Base-by-base conservation (phyloP, 768 basidiomycete species). In the Hygrophorus russula region DNA sequence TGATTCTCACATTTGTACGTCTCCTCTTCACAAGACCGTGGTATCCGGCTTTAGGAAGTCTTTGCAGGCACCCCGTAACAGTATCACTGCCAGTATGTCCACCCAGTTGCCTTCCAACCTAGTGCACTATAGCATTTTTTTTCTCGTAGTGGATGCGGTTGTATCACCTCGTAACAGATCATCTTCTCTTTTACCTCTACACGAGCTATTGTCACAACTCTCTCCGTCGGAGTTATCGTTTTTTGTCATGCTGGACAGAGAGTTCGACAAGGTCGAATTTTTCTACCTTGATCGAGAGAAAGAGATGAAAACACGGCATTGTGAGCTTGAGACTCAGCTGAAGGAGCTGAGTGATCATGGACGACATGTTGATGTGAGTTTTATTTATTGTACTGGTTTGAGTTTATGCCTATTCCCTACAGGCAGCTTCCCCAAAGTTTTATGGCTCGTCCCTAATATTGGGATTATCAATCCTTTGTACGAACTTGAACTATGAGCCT, bases 261-360 rank as follows among this genome's bases (percentile, higher is more conserved):
- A 99, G 57, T 65, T 97, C 2, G 77, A 81, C 14, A 96, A 94
- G 59, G 77, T 97, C 10, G 85, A 87, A 46, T 62, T 65, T 0
- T 99, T 99, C 59, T 98, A 89, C 57, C 53, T 73, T 3, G 76
- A 74, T 15, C 71, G 79, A 19, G 91, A 79, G 62, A 69, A 68
- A 36, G 77, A 73, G 62, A 81, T 75, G 76, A 62, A 61, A 3
- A 57, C 54, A 3, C 70, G 68, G 19, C 65, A 68, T 13, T 55
- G 62, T 24, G 36, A 60, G 24, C 60, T 98, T 5, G 70, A 73
- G 46, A 68, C 67, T 29, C 92, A 96, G 56, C 69, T 94, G 13
- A 59, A 70, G 9, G 85, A 90, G 52, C 72, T 96, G 42, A 53
- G 68, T 5, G 75, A 76, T 44, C 59, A 77, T 51, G 86, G 85